A percentile compares a stretch with the other conserved stretches of the same genome.
Conservation (phyloP, 2,329 filamentous ascomycete genomes). For the Colletotrichum trifolii region DNA sequence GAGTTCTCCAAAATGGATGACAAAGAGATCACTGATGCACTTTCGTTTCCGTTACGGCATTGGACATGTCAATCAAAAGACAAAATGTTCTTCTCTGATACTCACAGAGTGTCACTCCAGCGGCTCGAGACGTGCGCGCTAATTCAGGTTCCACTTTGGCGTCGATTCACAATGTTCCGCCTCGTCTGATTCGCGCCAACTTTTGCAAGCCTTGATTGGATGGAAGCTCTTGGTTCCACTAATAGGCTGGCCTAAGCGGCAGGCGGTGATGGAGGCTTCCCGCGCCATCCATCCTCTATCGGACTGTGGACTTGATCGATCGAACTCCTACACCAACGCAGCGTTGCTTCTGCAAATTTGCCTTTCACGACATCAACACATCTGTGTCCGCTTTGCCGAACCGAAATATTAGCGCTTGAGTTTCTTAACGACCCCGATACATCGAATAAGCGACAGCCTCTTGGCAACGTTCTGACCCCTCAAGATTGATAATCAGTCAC, state of each 20-base stretch:
- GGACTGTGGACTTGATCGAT: slow-evolving; percentile 11
- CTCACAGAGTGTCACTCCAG: slow-evolving; percentile 17
- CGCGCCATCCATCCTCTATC: slow-evolving; percentile 23
- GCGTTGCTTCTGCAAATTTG: not conserved
- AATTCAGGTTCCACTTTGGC: slow-evolving; percentile 9
- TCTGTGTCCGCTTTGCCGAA: slow-evolving; percentile 2
- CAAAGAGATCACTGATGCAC: no score
- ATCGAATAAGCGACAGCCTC: slow-evolving; percentile 7
- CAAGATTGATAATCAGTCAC: slow-evolving; percentile 24
- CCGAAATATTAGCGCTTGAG: slow-evolving; percentile 1
- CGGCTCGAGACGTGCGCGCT: slow-evolving; percentile 14
- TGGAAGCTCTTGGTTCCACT: not conserved
- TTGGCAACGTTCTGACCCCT: slow-evolving; percentile 12
- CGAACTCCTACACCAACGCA: slow-evolving; percentile 8
- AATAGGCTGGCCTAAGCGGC: slow-evolving; percentile 23
- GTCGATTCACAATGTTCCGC: slow-evolving; percentile 7
- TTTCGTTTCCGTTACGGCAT: no score
- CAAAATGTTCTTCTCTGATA: not conserved
- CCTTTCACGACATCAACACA: slow-evolving; percentile 4
- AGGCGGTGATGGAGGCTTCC: slow-evolving; percentile 35
- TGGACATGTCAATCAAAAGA: not conserved
- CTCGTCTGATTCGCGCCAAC: slow-evolving; percentile 32
- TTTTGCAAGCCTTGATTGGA: slow-evolving; percentile 17
- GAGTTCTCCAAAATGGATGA: no score
- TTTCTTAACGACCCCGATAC: not conserved